Conservation (phyloP, 495 filamentous ascomycete genomes). For the Tirmania nivea region DNA sequence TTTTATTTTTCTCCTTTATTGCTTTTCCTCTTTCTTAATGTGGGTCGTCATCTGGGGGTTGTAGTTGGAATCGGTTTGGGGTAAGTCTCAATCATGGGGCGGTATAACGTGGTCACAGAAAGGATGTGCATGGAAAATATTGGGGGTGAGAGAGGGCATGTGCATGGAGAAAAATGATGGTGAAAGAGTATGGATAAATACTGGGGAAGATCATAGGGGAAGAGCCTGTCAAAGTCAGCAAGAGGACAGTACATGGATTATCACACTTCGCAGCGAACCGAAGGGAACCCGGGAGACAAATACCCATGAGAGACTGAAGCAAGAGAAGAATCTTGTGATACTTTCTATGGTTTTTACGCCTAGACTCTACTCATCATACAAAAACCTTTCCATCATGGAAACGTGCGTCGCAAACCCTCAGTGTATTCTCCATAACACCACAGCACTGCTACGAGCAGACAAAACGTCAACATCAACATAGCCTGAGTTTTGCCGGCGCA, state of each 20-base stretch:
- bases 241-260: not conserved
- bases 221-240: not conserved
- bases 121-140: no score
- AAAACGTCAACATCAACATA: no score
- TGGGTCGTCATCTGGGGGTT: not conserved
- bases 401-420: no score
- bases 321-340: not conserved
- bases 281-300: not conserved
- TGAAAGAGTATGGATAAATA: not conserved
- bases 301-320: not conserved
- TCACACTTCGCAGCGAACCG: no score
- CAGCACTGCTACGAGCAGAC: no score
- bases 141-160: not conserved
- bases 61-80: not conserved
- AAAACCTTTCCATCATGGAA: no score
- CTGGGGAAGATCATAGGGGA: not conserved
- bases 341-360: no score
- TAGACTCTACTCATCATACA: no score
- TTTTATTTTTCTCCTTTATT: constrained; percentile 1
- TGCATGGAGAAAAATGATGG: no score
- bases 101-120: not conserved
- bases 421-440: no score
- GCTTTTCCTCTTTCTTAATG: not conserved
- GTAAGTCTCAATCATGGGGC: not conserved
- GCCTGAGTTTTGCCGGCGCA: no score